Evolutionary conservation across 768 basidiomycete genomes (phyloP).

Genomic region (Ramaria sp.): DNA sequence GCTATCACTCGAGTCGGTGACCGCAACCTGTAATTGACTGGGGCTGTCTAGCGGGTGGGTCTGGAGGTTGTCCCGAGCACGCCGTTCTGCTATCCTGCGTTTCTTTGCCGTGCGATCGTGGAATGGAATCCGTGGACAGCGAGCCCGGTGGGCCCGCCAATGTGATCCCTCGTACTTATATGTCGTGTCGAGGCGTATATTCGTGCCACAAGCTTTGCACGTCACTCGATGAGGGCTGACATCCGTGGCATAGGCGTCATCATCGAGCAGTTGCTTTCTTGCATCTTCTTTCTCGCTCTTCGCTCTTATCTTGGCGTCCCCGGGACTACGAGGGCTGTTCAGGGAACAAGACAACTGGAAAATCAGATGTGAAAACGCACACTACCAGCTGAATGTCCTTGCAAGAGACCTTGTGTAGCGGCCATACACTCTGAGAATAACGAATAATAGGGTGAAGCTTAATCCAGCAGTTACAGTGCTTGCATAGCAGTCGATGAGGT

Average conservation of each 20-base stretch:
- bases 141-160: slow-evolving; percentile 52
- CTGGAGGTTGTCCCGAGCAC: background rate
- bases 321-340: background rate
- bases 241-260: slow-evolving; percentile 41
- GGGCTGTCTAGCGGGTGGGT: background rate
- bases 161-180: slow-evolving; percentile 57
- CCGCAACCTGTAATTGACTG: background rate
- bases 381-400: background rate
- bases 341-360: background rate
- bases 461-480: slow-evolving; percentile 7
- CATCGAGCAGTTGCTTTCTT: slow-evolving; percentile 27
- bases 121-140: slow-evolving; percentile 28
- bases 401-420: slow-evolving; percentile 2
- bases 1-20: background rate
- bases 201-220: slow-evolving; percentile 43
- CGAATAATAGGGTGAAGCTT: slow-evolving; percentile 4
- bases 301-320: background rate
- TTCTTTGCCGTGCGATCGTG: slow-evolving; percentile 3
- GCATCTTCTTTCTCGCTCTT: slow-evolving; percentile 5
- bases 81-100: background rate
- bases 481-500: slow-evolving; percentile 6
- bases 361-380: background rate
- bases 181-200: slow-evolving; percentile 59
- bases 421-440: slow-evolving; percentile 8
- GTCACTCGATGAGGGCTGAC: slow-evolving; percentile 41